A percentile compares a stretch with the other conserved stretches of the same genome.
Evolutionary conservation across 2,329 filamentous ascomycete species (phyloP).

Genomic region (Xylariaceae sp.): DNA sequence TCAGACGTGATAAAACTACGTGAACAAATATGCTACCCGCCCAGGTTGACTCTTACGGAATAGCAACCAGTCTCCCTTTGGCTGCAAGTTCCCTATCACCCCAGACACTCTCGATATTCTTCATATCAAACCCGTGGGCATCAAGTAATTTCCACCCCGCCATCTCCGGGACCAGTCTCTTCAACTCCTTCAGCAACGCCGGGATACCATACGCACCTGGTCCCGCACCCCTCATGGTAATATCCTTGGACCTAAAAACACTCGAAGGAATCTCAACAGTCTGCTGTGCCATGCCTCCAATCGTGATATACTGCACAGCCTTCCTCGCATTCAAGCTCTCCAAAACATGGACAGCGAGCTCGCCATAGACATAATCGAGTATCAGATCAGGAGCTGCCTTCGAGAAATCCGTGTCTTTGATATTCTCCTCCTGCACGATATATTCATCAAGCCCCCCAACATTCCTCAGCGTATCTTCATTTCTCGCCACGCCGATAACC

Average conservation of each 20-base stretch:
- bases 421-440: constrained; percentile 41
- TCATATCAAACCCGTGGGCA: constrained; percentile 26
- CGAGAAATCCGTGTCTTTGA: constrained; percentile 45
- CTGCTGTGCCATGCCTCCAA: constrained; percentile 44
- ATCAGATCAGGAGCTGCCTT: constrained; percentile 50
- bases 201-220: constrained; percentile 41
- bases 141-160: constrained; percentile 29
- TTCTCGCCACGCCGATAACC: constrained; percentile 52
- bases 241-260: constrained; percentile 46
- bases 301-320: constrained; percentile 52
- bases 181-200: constrained; percentile 31
- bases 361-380: constrained; percentile 57
- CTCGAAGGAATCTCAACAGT: constrained; percentile 40
- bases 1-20: too few species aligned
- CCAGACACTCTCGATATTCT: constrained; percentile 34
- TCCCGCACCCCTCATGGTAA: constrained; percentile 47
- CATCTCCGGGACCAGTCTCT: constrained; percentile 30
- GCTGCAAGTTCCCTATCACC: constrained; percentile 22
- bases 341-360: constrained; percentile 41
- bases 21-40: too few species aligned
- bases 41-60: constrained; percentile 14
- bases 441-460: constrained; percentile 44
- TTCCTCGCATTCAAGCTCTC: constrained; percentile 37
- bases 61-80: constrained; percentile 28
- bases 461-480: constrained; percentile 39